Evolutionary conservation across 73 alveolate species (phyloP).

Genomic region (Tetrahymena borealis): DNA sequence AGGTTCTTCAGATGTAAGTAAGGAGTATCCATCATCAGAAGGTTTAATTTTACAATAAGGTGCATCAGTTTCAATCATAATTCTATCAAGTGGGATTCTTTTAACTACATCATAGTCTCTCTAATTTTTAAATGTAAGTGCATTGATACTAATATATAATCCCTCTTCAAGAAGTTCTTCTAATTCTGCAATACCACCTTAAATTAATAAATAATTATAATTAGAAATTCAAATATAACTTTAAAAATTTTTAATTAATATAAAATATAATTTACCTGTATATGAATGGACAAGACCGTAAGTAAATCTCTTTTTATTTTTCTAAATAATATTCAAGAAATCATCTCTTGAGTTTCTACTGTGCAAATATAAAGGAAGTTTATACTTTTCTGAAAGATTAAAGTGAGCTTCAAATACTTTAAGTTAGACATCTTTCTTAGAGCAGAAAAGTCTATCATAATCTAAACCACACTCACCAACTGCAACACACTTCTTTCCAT

Average conservation of each 20-base stretch:
- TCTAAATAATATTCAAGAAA: conserved; percentile 69
- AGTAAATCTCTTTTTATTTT: conserved; percentile 80
- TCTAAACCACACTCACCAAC: conserved; percentile 98
- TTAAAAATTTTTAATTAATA: neutral
- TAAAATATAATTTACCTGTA: too few relatives aligned
- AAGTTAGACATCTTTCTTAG: conserved; percentile 81
- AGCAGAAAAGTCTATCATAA: conserved; percentile 91
- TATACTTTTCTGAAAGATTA: conserved; percentile 81
- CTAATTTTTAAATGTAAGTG: conserved; percentile 85
- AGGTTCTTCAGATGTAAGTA: conserved; percentile 73
- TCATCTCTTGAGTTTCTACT: conserved; percentile 90
- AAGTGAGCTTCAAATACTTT: conserved; percentile 91
- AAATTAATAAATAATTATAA: neutral
- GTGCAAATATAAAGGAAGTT: conserved; percentile 94
- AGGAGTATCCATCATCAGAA: conserved; percentile 73
- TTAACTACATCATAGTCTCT: conserved; percentile 84
- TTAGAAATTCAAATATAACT: neutral
- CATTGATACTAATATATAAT: conserved; percentile 90
- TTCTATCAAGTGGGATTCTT: conserved; percentile 82
- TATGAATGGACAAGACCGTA: conserved; percentile 94
- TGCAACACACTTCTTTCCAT: conserved; percentile 71
- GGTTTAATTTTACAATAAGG: conserved; percentile 97
- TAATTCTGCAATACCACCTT: conserved; percentile 63
- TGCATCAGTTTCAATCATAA: conserved; percentile 94
- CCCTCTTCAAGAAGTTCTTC: conserved; percentile 66